These are phyloP conservation scores for Lolium multiflorum DNA, from an alignment of 176 grass and related monocot genomes.

Conservation along the genomic window DNA sequence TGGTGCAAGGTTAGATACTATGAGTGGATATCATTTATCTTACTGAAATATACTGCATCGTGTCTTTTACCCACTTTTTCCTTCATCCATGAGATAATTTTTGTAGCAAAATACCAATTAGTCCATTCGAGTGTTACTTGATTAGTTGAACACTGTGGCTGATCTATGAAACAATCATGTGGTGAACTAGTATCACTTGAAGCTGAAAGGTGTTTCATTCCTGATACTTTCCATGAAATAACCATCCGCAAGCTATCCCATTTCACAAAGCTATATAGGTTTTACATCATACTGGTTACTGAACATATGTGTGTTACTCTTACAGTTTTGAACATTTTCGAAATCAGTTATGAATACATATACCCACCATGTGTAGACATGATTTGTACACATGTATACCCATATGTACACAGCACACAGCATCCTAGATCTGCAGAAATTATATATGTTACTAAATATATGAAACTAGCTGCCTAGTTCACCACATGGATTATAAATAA, in stretches of 20 bases:
- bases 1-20: constrained; percentile 63
- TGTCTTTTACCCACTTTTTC: background rate
- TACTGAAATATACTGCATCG: background rate
- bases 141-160: constrained; percentile 23
- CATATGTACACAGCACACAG: background rate
- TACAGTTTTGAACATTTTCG: background rate
- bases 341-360: constrained; percentile 2
- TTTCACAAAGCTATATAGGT: background rate
- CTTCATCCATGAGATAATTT: constrained; percentile 9
- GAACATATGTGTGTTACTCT: constrained; percentile 4
- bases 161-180: background rate
- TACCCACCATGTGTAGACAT: constrained; percentile 5
- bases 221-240: background rate
- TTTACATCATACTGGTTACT: background rate
- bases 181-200: too few species aligned
- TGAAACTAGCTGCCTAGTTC: background rate
- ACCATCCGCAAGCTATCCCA: background rate
- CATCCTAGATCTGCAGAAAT: background rate
- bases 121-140: background rate
- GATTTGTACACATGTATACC: background rate
- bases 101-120: background rate
- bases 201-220: background rate
- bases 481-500: background rate
- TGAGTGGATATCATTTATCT: constrained; percentile 22
- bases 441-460: constrained; percentile 8